Evolutionary conservation across 2,329 filamentous ascomycete species (phyloP).

Genomic region (Exophiala sideris): DNA sequence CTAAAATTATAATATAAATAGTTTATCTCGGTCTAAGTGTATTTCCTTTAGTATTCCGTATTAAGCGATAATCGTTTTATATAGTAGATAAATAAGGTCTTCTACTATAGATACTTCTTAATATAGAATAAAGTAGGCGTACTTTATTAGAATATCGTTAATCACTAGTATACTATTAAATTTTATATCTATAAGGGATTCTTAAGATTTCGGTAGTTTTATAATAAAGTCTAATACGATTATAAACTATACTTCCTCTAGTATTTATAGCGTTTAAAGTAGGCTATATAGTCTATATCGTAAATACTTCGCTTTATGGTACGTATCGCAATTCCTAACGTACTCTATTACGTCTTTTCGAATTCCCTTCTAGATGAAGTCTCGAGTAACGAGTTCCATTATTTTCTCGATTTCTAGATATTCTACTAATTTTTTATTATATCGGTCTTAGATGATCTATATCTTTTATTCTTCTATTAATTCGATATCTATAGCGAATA

Average conservation of each 20-base stretch:
- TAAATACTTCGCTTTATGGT: conserved; percentile 2
- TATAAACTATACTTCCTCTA: neutral
- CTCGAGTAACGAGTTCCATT: conserved; percentile 11
- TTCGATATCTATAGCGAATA: neutral
- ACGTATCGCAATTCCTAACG: conserved; percentile 7
- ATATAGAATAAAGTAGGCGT: neutral
- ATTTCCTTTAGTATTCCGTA: neutral
- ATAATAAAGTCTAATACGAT: conserved; percentile 8
- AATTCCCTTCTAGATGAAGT: conserved; percentile 6
- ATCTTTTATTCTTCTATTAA: neutral
- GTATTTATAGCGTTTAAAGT: neutral
- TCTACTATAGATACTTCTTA: neutral
- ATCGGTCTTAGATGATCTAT: neutral
- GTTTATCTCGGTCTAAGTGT: neutral
- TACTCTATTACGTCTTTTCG: conserved; percentile 11
- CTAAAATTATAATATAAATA: neutral
- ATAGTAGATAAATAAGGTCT: neutral
- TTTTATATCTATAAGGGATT: conserved; percentile 1
- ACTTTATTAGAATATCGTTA: neutral
- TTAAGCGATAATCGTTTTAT: neutral
- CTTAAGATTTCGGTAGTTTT: conserved; percentile 3
- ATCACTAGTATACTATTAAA: neutral
- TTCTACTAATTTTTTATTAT: neutral
- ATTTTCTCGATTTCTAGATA: conserved; percentile 11
- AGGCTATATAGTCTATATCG: conserved; percentile 8